These are phyloP conservation scores for Gossypioides kirkii DNA, from an alignment of 345 rosid species.

Conservation along the genomic window DNA sequence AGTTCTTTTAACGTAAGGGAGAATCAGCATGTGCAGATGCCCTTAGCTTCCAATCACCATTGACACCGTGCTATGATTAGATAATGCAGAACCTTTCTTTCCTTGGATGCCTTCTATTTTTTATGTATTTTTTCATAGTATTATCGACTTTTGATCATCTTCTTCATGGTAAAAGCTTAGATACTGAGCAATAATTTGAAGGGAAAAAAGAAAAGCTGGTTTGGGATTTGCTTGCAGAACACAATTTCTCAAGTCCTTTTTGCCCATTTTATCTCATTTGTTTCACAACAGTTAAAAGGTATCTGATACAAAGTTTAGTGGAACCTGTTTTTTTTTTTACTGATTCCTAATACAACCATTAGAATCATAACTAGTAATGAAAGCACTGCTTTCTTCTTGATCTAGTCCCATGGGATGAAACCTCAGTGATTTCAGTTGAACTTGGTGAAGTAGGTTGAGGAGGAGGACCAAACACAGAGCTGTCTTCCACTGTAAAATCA, in stretches of 20 bases:
- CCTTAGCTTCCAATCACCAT: slow-evolving; percentile 22
- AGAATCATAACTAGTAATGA: slow-evolving; percentile 1
- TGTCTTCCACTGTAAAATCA: slow-evolving; percentile 34
- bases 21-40: slow-evolving; percentile 29
- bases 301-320: slow-evolving; percentile 12
- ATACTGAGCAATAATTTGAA: slow-evolving; percentile 10
- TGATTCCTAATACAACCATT: slow-evolving; percentile 20
- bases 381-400: slow-evolving; percentile 29
- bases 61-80: slow-evolving; percentile 18
- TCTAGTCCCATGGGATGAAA: slow-evolving; percentile 24
- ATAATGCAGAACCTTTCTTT: slow-evolving; percentile 14
- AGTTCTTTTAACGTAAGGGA: slow-evolving; percentile 11
- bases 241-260: slow-evolving; percentile 18
- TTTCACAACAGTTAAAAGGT: slow-evolving; percentile 9
- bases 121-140: neutral
- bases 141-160: slow-evolving; percentile 19
- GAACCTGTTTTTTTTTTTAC: neutral
- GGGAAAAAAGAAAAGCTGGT: too few species aligned
- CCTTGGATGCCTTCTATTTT: slow-evolving; percentile 26
- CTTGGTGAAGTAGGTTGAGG: slow-evolving; percentile 55
- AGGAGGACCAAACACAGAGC: slow-evolving; percentile 36
- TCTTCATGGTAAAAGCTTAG: slow-evolving; percentile 22
- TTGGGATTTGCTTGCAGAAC: slow-evolving; percentile 20
- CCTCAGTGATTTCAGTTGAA: slow-evolving; percentile 40
- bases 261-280: neutral